A percentile compares a stretch with the other conserved stretches of the same genome.
Conservation (phyloP, 2,329 filamentous ascomycete species). For the Xylaria hypoxylon region DNA sequence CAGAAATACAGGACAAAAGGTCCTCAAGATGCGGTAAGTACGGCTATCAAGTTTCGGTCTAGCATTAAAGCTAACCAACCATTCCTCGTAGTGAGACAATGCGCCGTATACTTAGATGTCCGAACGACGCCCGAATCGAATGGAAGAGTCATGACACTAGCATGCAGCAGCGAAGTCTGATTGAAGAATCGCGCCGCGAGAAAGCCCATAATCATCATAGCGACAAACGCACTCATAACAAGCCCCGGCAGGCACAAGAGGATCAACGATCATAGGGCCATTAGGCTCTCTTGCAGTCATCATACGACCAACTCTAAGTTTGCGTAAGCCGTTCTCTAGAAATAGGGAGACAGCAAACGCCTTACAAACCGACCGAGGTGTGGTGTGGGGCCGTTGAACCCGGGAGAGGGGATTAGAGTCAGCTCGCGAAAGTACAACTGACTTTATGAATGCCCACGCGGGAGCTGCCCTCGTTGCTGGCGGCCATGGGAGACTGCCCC, state of each 20-base stretch:
- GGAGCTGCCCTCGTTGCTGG: constrained; percentile 17
- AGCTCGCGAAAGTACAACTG: constrained; percentile 6
- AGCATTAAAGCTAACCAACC: constrained; percentile 38
- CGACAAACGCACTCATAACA: constrained; percentile 52
- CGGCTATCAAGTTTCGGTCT: not conserved
- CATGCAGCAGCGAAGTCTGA: constrained; percentile 89
- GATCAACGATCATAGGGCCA: constrained; percentile 48
- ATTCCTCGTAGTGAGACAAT: constrained; percentile 80
- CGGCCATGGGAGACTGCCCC: not conserved
- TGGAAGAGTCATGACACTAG: constrained; percentile 98
- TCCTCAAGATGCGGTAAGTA: constrained; percentile 92
- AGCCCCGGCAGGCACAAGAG: constrained; percentile 48
- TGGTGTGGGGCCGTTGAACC: constrained; percentile 5
- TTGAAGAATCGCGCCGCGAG: constrained; percentile 91
- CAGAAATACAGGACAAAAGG: constrained; percentile 89
- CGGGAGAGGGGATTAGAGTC: constrained; percentile 5
- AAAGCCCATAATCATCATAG: constrained; percentile 67
- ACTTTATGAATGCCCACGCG: constrained; percentile 11
- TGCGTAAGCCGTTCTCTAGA: constrained; percentile 1
- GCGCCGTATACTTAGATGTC: constrained; percentile 88
- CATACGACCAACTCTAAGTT: not conserved
- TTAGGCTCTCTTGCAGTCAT: constrained; percentile 7
- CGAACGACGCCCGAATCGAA: constrained; percentile 87
- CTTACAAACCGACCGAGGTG: not conserved
- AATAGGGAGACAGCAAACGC: not conserved